Conservation (phyloP, 306 rosid genomes). For the Medicago arabica region DNA sequence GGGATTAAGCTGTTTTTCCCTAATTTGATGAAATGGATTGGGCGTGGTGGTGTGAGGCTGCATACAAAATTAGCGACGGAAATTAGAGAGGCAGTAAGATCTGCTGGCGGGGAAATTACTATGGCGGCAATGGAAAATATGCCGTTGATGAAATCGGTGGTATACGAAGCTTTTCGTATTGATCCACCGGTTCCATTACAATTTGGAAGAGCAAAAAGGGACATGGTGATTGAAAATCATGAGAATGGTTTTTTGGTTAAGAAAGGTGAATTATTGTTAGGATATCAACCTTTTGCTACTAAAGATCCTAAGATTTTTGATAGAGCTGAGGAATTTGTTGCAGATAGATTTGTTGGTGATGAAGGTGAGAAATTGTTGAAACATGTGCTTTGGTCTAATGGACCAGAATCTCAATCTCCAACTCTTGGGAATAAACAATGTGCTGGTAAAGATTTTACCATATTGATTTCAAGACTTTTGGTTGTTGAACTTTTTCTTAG, state of each 20-base stretch:
- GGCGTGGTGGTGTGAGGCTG: slow-evolving; percentile 73
- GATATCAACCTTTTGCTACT: slow-evolving; percentile 90
- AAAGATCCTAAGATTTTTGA: slow-evolving; percentile 79
- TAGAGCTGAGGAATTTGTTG: slow-evolving; percentile 66
- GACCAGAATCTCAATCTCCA: slow-evolving; percentile 68
- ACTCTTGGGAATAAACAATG: slow-evolving; percentile 71
- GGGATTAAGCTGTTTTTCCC: slow-evolving; percentile 86
- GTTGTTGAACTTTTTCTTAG: slow-evolving; percentile 77
- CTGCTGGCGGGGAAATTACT: slow-evolving; percentile 73
- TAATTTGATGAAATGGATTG: slow-evolving; percentile 73
- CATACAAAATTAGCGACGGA: slow-evolving; percentile 71
- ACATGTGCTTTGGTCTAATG: slow-evolving; percentile 92
- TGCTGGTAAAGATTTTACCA: slow-evolving; percentile 80
- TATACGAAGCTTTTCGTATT: slow-evolving; percentile 71
- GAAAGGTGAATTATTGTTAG: slow-evolving; percentile 82
- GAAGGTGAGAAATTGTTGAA: slow-evolving; percentile 78
- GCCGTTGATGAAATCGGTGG: slow-evolving; percentile 91
- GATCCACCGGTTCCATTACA: slow-evolving; percentile 91
- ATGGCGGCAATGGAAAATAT: slow-evolving; percentile 87
- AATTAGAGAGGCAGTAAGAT: slow-evolving; percentile 64
- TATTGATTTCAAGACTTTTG: slow-evolving; percentile 62
- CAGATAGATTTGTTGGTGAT: slow-evolving; percentile 80
- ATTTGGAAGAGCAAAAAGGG: slow-evolving; percentile 70
- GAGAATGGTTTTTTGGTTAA: slow-evolving; percentile 77
- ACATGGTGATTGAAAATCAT: slow-evolving; percentile 79